Evolutionary conservation across 257 asterid genomes (phyloP).

Genomic region (Catharanthus roseus): DNA sequence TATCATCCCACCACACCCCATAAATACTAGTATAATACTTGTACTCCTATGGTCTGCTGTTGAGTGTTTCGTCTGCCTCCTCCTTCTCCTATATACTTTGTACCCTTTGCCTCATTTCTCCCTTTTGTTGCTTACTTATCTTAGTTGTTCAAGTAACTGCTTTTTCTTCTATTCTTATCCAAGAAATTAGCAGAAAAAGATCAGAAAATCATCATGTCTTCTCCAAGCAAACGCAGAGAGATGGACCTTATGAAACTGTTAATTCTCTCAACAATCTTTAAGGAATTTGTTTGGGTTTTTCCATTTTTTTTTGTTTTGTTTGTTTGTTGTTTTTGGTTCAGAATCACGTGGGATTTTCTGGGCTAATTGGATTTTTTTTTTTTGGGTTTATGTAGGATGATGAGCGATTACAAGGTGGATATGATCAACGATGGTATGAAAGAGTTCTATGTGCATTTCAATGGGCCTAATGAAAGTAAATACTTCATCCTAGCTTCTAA

Average conservation of each 20-base stretch:
- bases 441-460: conserved; percentile 81
- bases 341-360: background rate
- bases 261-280: conserved; percentile 23
- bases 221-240: conserved; percentile 98
- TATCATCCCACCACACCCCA: no score
- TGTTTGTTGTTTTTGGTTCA: background rate
- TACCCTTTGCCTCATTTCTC: conserved; percentile 8
- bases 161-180: conserved; percentile 10
- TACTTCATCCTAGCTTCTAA: conserved; percentile 21
- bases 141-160: conserved; percentile 15
- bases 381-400: conserved; percentile 60
- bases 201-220: conserved; percentile 55
- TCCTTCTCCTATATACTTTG: background rate
- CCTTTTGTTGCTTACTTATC: conserved; percentile 6
- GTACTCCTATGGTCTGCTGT: background rate
- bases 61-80: background rate
- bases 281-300: background rate
- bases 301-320: background rate
- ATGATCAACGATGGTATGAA: conserved; percentile 88
- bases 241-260: conserved; percentile 97
- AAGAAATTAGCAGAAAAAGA: background rate
- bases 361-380: conserved; percentile 10
- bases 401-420: conserved; percentile 98
- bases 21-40: no score
- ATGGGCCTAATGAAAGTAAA: conserved; percentile 89